Evolutionary conservation across 345 rosid species (phyloP), one percentile per base, ranked within the genome.

Genomic region (Dovyalis caffra): DNA sequence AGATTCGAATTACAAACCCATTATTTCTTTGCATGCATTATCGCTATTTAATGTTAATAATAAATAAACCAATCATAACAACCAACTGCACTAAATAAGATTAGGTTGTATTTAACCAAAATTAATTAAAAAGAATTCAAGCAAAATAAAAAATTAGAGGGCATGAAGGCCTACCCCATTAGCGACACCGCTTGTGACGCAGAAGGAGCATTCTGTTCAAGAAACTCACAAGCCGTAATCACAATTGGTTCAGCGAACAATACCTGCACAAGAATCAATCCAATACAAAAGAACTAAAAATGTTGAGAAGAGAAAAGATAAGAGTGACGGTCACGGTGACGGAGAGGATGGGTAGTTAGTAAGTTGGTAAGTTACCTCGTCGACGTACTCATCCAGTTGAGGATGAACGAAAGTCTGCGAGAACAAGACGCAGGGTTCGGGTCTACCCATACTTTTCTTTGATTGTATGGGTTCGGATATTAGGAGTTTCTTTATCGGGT

Each of bases 341-440:
- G 49, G 34, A 60, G 23, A 60, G 47, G 68, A 64, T 26, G 40
- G 34, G 8, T 33, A 18, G n/a, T n/a, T n/a, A n/a, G n/a, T n/a
- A n/a, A 23, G 23, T 38, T 70, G 18, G 14, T 4, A 14, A 21
- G 21, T 18, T 80, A 91, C 99, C 97, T 95, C 99, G 76, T 93
- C 99, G 31, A 95, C 98, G 79, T 95, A 93, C 81, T 95, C 98
- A 76, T 95, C 98, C 79, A 95, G 87, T 38, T 93, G 96, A 53
- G 98, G 90, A 77, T 95, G 99, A 77, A 87, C 93, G 82, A 95
- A 95, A 71, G 93, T 91, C 88, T 91, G 99, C 45, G 98, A 83
- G 79, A 93, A 95, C 79, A 95, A 79, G 77, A 95, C 93, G 85
- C 91, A 91, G 34, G 99, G 94, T 77, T 92, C 98, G 25, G 99